Conservation (phyloP, 441 rosid species). For the Erodium texanum region DNA sequence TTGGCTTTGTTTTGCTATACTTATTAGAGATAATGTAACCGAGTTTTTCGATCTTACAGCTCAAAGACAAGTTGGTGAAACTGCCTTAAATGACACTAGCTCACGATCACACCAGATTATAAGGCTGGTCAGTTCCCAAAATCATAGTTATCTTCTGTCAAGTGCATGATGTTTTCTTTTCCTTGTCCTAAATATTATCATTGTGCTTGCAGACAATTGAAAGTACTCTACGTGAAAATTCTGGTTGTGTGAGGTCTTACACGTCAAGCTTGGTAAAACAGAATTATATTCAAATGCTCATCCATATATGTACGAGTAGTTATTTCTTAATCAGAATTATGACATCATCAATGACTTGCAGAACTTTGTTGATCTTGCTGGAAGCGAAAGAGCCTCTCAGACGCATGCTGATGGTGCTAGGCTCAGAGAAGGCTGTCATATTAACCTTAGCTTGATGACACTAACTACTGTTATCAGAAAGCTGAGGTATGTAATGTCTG, state of each 20-base stretch:
- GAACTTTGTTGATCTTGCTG: constrained; percentile 99
- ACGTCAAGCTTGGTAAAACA: constrained; percentile 82
- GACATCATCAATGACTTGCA: constrained; percentile 29
- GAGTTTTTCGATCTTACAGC: constrained; percentile 37
- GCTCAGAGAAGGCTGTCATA: constrained; percentile 98
- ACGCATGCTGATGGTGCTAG: constrained; percentile 92
- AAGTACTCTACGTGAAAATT: constrained; percentile 85
- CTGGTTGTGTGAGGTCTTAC: constrained; percentile 89
- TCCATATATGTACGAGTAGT: neutral
- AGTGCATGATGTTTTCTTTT: too few relatives aligned
- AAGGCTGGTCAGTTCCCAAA: constrained; percentile 56
- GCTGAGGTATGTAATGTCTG: constrained; percentile 45
- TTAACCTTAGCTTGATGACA: constrained; percentile 96
- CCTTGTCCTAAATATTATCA: too few relatives aligned
- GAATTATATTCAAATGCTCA: constrained; percentile 1
- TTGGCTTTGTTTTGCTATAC: constrained; percentile 2
- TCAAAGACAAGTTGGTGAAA: constrained; percentile 99
- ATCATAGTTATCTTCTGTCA: too few relatives aligned
- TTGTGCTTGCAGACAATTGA: constrained; percentile 52
- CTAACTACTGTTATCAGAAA: constrained; percentile 95
- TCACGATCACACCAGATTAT: constrained; percentile 95
- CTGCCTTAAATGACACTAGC: constrained; percentile 90
- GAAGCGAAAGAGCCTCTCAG: constrained; percentile 98
- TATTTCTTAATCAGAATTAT: constrained; percentile 9
- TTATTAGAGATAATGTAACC: constrained; percentile 15